Evolutionary conservation across 2,329 filamentous ascomycete species (phyloP), one percentile per base, ranked within the genome.

Genomic region (Ciborinia camelliae): DNA sequence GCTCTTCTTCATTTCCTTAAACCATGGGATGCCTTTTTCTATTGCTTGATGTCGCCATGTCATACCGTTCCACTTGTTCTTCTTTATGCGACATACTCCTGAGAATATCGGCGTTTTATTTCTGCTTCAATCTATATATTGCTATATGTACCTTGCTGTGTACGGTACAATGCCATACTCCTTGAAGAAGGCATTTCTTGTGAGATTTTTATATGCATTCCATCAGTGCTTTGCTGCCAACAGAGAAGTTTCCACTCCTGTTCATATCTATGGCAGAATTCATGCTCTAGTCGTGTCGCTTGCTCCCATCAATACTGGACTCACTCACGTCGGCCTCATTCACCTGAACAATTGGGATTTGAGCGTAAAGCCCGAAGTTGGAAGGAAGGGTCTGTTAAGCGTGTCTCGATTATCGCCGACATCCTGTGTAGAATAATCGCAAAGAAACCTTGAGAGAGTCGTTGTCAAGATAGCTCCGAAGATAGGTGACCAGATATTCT

Each of bases 81-180:
- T 50, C 14, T 63, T 32, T 20, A 43, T 8, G 23, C 32, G 48
- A 47, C 2, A 58, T n/a, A 20, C 3, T n/a, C n/a, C n/a, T n/a
- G n/a, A 5, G 4, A 7, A 1, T 28, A n/a, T 63, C 32, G 59
- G 32, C 43, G 8, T 43, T 26, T 6, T 28, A 23, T 47, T 28
- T 48, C 15, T 48, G 10, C 26, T 63, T 59, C 4, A n/a, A 37
- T 48, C 12, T 37, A 28, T 9, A 20, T 32, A 39, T 37, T 41
- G n/a, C 15, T 48, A 28, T 50, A 5, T 39, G 5, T 63, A 59
- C 62, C 35, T 63, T 58, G 32, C 23, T 41, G 32, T 23, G 18
- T 41, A 48, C 23, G 32, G 23, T 14, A 37, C 30, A 48, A 39
- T 57, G 2, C 39, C 23, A 58, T 48, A 43, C 2, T 26, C 1